Base-by-base conservation (phyloP, 2,329 filamentous ascomycete genomes). In the Fonsecaea pugnacius region DNA sequence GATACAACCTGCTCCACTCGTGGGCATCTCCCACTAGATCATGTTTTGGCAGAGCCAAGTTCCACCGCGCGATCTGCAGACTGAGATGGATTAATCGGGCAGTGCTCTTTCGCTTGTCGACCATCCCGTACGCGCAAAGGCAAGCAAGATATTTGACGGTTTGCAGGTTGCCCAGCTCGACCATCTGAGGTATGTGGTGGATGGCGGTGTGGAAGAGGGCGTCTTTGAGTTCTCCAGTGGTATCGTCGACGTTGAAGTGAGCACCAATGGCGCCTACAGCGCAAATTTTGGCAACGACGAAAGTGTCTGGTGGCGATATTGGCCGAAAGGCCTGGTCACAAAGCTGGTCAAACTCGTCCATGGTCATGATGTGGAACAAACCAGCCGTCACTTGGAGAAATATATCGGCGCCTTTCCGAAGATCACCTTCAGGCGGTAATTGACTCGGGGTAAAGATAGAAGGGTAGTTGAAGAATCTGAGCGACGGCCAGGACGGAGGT, bases 141-240 rank as follows among this genome's bases (percentile, higher is more conserved):
- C 43, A 48, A 48, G 43, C 43, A 7, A 48, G 43, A 14, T 48
- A 48, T 48, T 48, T 48, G 18, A 48, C 24, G 10, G 43, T 27
- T 14, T 24, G 43, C 8, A 48, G 43, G 43, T 48, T 48, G 43
- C 43, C 1, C 8, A 48, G 43, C 18, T 48, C 43, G 3, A 48
- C 18, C 18, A 48, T 24, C 21, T 48, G 18, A 3, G 43, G 18
- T 3, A 48, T 24, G 21, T 48, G 21, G 43, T 27, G 43, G 21
- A 48, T 24, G 9, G 43, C 43, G 21, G 18, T 27, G 2, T 48
- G 24, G 43, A 48, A 48, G 43, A 48, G 43, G 21, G 18, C 43
- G 43, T 48, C 43, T 48, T 48, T 48, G 21, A 48, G 43, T 48
- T 48, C 43, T 12, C 43, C 43, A 5, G 43, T 48, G 43, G 43